Evolutionary conservation across 2,329 filamentous ascomycete genomes (phyloP), one percentile per base, ranked within the genome.

Genomic region (Colletotrichum horii): DNA sequence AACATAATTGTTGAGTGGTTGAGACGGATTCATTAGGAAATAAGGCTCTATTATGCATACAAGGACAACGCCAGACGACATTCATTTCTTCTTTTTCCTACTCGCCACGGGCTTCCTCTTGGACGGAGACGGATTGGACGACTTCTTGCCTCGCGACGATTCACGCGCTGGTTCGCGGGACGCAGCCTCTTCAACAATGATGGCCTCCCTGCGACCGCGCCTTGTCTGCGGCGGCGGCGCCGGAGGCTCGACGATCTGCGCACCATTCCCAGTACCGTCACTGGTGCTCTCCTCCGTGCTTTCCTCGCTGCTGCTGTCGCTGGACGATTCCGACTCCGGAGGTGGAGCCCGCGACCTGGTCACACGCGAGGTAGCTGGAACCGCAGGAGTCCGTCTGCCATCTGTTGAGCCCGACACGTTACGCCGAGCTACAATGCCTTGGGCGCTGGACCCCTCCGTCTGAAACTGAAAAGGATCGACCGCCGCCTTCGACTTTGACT

Each of bases 391-490:
- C 55, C 81, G 79, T 36, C 82, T 79, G 72, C 80, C 60, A 8
- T 84, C 83, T 2, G 80, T 76, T 38, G 83, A 80, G n/a, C 84
- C 85, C 19, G 84, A 83, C 19, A 81, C 79, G 66, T 84, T 83
- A 67, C 85, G 83, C 78, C 84, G 84, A 77, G 83, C 81, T 67
- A 80, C 81, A 68, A 81, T 77, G 34, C 83, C 79, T 68, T 84
- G 82, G 69, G 81, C 82, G 36, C 85, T 86, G 43, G 88, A 80
- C 15, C 86, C 88, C 26, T 83, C 83, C 6, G 87, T 88, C 82
- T 91, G 89, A 79, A 88, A 91, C 76, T 87, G 85, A 75, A 91
- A 91, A 6, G 90, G 89, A 74, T 91, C 87, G 16, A 83, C 71
- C 6, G 77, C 77, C 48, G 76, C 70, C 15, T 78, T 82, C 32